Evolutionary conservation across 2,329 filamentous ascomycete species (phyloP).

Genomic region (Hymenoscyphus scutula): DNA sequence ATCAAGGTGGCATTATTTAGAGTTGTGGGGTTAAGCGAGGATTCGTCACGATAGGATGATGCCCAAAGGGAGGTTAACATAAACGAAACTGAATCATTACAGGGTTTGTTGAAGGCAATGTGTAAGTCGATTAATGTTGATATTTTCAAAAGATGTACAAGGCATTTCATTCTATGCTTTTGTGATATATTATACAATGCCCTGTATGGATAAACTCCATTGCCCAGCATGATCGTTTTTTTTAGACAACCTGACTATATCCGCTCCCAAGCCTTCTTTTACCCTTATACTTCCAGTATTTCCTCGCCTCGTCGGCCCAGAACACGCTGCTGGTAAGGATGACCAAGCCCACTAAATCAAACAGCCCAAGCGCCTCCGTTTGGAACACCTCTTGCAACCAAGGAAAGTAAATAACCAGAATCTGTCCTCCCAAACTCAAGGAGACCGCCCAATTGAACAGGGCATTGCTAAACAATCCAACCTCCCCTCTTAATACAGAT

Average conservation of each 20-base stretch:
- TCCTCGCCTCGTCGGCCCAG: constrained; percentile 89
- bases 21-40: constrained; percentile 27
- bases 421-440: constrained; percentile 79
- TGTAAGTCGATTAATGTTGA: not conserved
- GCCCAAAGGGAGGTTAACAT: not conserved
- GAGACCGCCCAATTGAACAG: constrained; percentile 97
- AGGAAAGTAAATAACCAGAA: constrained; percentile 91
- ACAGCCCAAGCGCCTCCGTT: constrained; percentile 76
- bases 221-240: constrained; percentile 17
- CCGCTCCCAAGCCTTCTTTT: constrained; percentile 55
- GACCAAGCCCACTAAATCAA: constrained; percentile 72
- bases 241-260: constrained; percentile 64
- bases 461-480: constrained; percentile 78
- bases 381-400: constrained; percentile 94
- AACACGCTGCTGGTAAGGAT: constrained; percentile 85
- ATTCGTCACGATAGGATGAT: constrained; percentile 3
- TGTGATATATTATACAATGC: constrained; percentile 12
- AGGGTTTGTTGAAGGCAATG: not conserved
- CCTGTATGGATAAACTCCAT: constrained; percentile 3
- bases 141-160: not conserved
- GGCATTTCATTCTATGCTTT: constrained; percentile 11
- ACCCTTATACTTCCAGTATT: constrained; percentile 65
- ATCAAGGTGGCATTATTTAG: constrained; percentile 16
- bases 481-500: constrained; percentile 81
- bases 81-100: not conserved